Percentiles rank a stretch among this genome's conserved stretches.
Evolutionary conservation across 768 basidiomycete species (phyloP).

Genomic region (Suillus subluteus): DNA sequence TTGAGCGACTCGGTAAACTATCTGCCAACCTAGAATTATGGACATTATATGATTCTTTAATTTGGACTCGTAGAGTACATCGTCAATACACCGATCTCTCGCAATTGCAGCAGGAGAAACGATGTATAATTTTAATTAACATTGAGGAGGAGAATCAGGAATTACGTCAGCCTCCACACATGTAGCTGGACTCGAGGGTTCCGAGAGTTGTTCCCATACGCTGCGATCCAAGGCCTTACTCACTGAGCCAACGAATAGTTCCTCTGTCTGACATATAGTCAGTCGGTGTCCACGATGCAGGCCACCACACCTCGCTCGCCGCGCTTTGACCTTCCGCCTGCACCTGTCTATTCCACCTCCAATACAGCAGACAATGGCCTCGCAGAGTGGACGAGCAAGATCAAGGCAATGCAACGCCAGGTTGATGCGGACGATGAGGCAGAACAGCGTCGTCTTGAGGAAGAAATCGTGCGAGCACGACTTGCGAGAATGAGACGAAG

Average conservation of each 20-base stretch:
- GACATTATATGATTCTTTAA: background rate
- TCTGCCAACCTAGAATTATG: background rate
- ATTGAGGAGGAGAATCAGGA: background rate
- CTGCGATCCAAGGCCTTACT: background rate
- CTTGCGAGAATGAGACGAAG: conserved; percentile 47
- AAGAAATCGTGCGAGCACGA: conserved; percentile 54
- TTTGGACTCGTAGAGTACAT: background rate
- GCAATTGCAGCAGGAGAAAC: background rate
- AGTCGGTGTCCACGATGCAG: conserved; percentile 28
- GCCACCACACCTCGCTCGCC: conserved; percentile 31
- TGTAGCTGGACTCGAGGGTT: conserved; percentile 1
- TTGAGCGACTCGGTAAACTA: background rate
- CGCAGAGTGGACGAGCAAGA: conserved; percentile 82
- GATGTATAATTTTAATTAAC: background rate
- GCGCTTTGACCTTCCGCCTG: conserved; percentile 43
- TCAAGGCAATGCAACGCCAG: conserved; percentile 78
- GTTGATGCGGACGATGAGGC: conserved; percentile 82
- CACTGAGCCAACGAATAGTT: background rate
- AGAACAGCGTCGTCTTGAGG: conserved; percentile 68
- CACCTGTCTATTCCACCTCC: conserved; percentile 23
- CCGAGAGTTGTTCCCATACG: conserved; percentile 3
- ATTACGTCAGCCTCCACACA: conserved; percentile 5
- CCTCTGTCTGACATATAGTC: background rate
- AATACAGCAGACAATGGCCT: conserved; percentile 58
- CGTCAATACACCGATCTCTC: background rate